Conservation (phyloP, 106 monocot species). For the Alisma plantagoaquatica region DNA sequence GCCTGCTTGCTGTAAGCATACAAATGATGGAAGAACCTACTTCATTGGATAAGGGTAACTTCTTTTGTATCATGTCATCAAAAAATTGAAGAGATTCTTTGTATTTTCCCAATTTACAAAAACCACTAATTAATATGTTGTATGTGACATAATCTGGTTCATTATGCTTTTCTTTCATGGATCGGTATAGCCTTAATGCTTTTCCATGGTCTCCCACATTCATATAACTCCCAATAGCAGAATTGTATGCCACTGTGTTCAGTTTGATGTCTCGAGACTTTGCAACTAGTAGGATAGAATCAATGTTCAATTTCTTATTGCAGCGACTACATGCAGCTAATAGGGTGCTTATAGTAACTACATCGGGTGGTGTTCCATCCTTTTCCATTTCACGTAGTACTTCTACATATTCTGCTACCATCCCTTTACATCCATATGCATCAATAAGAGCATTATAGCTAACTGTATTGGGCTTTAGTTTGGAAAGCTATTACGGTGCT, state of each 20-base stretch:
- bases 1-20: conserved; percentile 77
- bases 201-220: conserved; percentile 60
- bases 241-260: conserved; percentile 77
- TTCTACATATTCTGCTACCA: conserved; percentile 56
- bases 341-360: conserved; percentile 90
- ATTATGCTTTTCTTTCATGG: conserved; percentile 55
- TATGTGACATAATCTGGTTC: conserved; percentile 74
- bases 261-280: conserved; percentile 51
- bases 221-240: conserved; percentile 84
- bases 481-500: no score
- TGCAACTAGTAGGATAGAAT: conserved; percentile 58
- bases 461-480: conserved; percentile 72
- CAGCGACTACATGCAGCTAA: conserved; percentile 79
- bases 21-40: conserved; percentile 85
- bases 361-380: conserved; percentile 56
- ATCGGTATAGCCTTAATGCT: conserved; percentile 55
- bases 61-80: conserved; percentile 58
- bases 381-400: conserved; percentile 50
- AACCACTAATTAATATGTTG: conserved; percentile 85
- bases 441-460: conserved; percentile 95
- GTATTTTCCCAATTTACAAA: conserved; percentile 65
- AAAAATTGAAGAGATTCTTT: conserved; percentile 50
- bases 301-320: conserved; percentile 54
- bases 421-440: conserved; percentile 82
- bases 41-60: conserved; percentile 77